Base-by-base conservation (phyloP, 345 rosid species). In the Cardamine occulta region DNA sequence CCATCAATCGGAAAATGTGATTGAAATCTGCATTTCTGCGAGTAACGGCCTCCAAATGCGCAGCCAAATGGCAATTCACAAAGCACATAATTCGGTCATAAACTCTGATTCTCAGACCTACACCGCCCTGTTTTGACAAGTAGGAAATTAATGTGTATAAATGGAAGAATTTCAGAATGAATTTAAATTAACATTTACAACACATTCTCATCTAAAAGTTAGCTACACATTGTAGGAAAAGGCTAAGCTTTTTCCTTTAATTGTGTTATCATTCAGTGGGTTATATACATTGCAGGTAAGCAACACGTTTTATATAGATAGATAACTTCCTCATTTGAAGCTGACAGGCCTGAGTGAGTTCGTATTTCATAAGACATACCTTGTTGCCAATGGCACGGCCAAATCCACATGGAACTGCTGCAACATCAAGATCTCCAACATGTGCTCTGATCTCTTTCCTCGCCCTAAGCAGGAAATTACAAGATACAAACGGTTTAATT, bases 371-470 rank as follows among this genome's bases (percentile, higher is more conserved):
- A 37, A 61, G 60, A 45, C 34, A 54, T 26, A 94, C 97, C 92
- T 94, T 94, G 70, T 94, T 94, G 53, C 99, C 99, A 76, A 94
- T 90, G 58, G 99, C 97, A 69, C 97, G 97, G 72, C 97, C 99
- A 74, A 94, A 92, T 53, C 99, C 99, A 75, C 97, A 94, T 9
- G 99, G 88, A 74, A 94, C 99, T 68, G 99, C 99, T 51, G 86
- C 97, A 63, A 92, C 97, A 86, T 94, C 99, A 73, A 90, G 88
- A 68, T 94, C 99, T 51, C 99, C 99, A 63, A 89, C 96, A 63
- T 92, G 90, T 72, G 87, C 81, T 82, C 99, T 86, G 40, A 90
- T 86, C 32, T 83, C 86, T 83, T 90, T 94, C 80, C 96, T 86
- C 67, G 90, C 97, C 99, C 99, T 94, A 73, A 47, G 67, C 55